A percentile compares a stretch with the other conserved stretches of the same genome.
Conservation (phyloP, 176 grass and related monocot species). For the Leersia perrieri region DNA sequence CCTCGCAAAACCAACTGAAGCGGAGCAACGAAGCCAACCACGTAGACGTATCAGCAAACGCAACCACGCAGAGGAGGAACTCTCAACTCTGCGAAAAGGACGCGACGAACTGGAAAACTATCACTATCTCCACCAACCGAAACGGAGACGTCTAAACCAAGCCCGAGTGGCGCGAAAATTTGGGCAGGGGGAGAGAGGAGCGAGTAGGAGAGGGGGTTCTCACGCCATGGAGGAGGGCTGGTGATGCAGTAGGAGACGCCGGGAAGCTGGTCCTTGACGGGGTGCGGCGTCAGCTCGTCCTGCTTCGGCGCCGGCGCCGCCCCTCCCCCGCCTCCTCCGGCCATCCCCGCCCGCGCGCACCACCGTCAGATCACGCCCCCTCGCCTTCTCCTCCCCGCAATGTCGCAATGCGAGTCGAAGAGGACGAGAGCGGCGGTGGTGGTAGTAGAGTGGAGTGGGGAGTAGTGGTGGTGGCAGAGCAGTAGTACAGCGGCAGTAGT, state of each 20-base stretch:
- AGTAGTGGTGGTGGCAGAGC: background rate
- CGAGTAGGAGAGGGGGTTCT: constrained; percentile 30
- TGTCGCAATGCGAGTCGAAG: constrained; percentile 25
- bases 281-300: constrained; percentile 88
- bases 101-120: constrained; percentile 25
- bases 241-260: constrained; percentile 95
- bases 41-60: background rate
- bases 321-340: constrained; percentile 52
- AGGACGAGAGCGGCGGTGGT: background rate
- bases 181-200: background rate
- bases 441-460: background rate
- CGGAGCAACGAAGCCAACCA: background rate
- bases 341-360: constrained; percentile 36
- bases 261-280: constrained; percentile 87
- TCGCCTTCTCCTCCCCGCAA: background rate
- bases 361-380: background rate
- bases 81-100: constrained; percentile 38
- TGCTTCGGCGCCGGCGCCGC: constrained; percentile 80
- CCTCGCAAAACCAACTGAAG: background rate
- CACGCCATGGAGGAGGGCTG: constrained; percentile 97
- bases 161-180: background rate
- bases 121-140: constrained; percentile 18
- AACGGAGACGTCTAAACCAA: background rate
- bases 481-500: background rate
- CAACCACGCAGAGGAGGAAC: background rate